These are phyloP conservation scores for Fusarium falciforme DNA, from an alignment of 2,329 filamentous ascomycete species.

Conservation along the genomic window DNA sequence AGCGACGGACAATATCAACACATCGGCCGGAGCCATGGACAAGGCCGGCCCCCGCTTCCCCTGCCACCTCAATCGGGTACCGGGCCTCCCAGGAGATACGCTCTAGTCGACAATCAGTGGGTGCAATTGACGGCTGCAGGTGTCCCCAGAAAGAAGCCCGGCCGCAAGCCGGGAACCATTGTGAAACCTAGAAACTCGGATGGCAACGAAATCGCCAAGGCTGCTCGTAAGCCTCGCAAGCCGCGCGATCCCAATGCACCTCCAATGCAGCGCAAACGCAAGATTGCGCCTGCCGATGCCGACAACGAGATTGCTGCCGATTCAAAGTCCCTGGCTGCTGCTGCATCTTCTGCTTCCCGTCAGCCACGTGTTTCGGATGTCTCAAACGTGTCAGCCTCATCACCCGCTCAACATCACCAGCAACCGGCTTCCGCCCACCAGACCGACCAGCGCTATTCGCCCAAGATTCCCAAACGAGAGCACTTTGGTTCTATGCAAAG, in stretches of 20 bases:
- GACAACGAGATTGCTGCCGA: conserved; percentile 52
- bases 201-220: conserved; percentile 56
- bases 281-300: conserved; percentile 56
- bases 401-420: conserved; percentile 46
- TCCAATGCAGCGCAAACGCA: conserved; percentile 66
- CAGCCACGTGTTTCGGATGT: conserved; percentile 40
- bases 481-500: conserved; percentile 65
- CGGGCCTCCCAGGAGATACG: conserved; percentile 47
- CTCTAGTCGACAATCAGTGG: conserved; percentile 53
- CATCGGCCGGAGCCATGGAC: conserved; percentile 29
- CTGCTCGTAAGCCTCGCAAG: conserved; percentile 63
- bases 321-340: conserved; percentile 49
- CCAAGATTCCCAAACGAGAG: conserved; percentile 64
- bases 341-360: conserved; percentile 37
- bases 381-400: conserved; percentile 40
- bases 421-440: conserved; percentile 38
- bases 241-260: conserved; percentile 69
- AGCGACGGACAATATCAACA: conserved; percentile 45
- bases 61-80: conserved; percentile 36
- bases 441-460: conserved; percentile 52
- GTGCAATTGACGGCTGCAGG: conserved; percentile 68
- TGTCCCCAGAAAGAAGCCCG: conserved; percentile 71
- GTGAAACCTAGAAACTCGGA: conserved; percentile 57
- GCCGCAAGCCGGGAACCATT: conserved; percentile 71
- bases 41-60: conserved; percentile 37